Conservation (phyloP, 768 basidiomycete species). For the Suillus alpinus region DNA sequence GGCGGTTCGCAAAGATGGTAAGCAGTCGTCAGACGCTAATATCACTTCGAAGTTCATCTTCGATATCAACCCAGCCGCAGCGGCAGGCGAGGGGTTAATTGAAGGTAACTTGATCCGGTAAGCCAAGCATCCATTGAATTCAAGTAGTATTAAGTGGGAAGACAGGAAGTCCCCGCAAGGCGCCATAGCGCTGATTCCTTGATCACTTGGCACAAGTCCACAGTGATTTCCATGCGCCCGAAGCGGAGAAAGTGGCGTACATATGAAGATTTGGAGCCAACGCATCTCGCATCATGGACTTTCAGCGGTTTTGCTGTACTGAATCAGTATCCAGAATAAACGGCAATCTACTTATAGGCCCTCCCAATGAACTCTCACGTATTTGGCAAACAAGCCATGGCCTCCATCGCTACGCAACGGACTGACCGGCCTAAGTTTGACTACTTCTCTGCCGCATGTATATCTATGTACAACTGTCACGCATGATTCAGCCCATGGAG, state of each 20-base stretch:
- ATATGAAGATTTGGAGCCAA: background rate
- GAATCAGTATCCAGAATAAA: background rate
- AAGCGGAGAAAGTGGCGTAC: constrained; percentile 2
- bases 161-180: background rate
- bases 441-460: background rate
- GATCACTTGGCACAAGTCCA: background rate
- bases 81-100: background rate
- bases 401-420: background rate
- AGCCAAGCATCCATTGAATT: background rate
- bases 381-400: background rate
- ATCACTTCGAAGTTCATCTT: constrained; percentile 1
- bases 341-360: constrained; percentile 1
- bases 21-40: background rate
- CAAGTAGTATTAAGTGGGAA: background rate
- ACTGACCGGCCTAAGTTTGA: background rate
- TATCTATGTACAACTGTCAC: background rate
- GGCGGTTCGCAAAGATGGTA: background rate
- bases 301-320: constrained; percentile 1
- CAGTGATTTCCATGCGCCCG: background rate
- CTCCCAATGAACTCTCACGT: background rate
- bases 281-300: constrained; percentile 2
- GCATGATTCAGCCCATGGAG: background rate
- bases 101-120: constrained; percentile 1
- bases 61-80: background rate
- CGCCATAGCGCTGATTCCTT: background rate